Evolutionary conservation across 1,284 basidiomycete genomes (phyloP).

Genomic region (Trichosporon faecale): DNA sequence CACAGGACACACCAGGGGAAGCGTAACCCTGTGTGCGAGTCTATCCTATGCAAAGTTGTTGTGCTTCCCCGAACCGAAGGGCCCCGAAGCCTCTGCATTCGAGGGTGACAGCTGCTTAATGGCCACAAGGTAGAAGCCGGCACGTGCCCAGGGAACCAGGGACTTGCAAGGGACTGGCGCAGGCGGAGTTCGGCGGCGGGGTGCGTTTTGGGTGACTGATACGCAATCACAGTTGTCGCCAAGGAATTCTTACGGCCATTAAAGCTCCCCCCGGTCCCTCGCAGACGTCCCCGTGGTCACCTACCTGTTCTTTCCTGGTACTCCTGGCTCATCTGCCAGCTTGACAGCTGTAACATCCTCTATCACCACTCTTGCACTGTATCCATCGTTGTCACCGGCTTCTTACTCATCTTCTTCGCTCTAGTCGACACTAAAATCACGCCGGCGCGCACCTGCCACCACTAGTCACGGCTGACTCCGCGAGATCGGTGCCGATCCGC

Average conservation of each 20-base stretch:
- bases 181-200: neutral
- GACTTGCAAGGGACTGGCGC: neutral
- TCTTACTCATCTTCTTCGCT: neutral
- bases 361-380: neutral
- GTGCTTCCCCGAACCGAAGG: neutral
- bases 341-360: neutral
- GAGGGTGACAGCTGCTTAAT: neutral
- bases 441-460: neutral
- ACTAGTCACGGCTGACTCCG: neutral
- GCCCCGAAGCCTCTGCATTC: neutral
- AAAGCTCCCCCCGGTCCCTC: neutral
- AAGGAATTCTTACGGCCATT: slow-evolving; percentile 1
- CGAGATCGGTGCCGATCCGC: neutral
- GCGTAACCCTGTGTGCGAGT: neutral
- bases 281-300: neutral
- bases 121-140: neutral
- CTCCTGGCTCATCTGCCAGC: neutral
- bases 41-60: neutral
- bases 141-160: neutral
- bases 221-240: neutral
- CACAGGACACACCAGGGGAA: neutral
- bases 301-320: neutral
- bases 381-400: neutral
- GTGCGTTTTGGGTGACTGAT: neutral
- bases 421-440: neutral